Percentiles rank a stretch among this genome's conserved stretches.
These are phyloP conservation scores for Coniochaeta sp. DNA, from an alignment of 2,329 filamentous ascomycete genomes.

Conservation along the genomic window DNA sequence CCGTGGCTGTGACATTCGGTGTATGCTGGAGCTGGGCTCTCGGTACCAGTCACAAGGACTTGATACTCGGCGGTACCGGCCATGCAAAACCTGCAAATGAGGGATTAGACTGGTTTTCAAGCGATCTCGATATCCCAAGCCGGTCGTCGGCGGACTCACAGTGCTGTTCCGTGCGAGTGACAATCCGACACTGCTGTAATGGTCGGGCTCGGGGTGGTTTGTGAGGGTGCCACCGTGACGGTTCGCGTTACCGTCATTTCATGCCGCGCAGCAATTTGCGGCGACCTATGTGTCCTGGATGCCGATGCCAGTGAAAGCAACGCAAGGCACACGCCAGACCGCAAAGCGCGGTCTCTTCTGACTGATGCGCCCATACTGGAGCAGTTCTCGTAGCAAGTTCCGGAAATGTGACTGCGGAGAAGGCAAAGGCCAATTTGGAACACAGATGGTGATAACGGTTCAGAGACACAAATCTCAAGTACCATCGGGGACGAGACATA, in stretches of 20 bases:
- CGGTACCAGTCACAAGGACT: constrained; percentile 41
- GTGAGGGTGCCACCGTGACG: background rate
- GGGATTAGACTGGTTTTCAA: too few species aligned
- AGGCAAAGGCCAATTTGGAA: too few species aligned
- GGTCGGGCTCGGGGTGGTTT: constrained; percentile 6
- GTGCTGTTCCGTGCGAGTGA: constrained; percentile 30
- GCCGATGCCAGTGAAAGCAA: too few species aligned
- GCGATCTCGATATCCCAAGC: background rate
- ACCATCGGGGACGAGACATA: too few species aligned
- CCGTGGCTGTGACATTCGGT: constrained; percentile 61
- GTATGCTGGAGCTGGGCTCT: constrained; percentile 50
- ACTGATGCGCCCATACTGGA: too few species aligned
- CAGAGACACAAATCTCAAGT: too few species aligned
- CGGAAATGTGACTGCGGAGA: too few species aligned
- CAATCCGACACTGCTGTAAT: constrained; percentile 33
- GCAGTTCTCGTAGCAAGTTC: too few species aligned
- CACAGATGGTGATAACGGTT: too few species aligned
- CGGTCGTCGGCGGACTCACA: constrained; percentile 30
- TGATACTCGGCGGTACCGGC: constrained; percentile 34
- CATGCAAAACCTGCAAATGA: constrained; percentile 32
- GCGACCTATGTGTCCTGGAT: too few species aligned
- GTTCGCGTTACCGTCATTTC: background rate
- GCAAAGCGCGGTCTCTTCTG: too few species aligned
- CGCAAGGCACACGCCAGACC: too few species aligned
- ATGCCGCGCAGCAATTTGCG: background rate